Percentiles rank a stretch among this genome's conserved stretches.
Evolutionary conservation across 352 stramenopile genomes (phyloP).

Genomic region (Globisporangium emineosum): DNA sequence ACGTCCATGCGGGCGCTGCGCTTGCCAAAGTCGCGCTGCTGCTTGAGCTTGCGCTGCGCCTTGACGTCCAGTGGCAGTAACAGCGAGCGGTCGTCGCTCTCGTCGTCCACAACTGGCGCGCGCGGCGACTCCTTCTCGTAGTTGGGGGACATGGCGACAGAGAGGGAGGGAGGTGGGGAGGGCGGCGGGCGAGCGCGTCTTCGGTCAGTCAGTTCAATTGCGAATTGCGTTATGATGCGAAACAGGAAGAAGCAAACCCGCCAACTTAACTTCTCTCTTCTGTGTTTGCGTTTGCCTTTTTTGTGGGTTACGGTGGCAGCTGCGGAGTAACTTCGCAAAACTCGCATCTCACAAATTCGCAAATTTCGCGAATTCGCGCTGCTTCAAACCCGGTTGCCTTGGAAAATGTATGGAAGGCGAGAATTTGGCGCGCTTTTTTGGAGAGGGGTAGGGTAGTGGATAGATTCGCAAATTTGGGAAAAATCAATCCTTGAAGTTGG

Average conservation of each 20-base stretch:
- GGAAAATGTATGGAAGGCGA: neutral
- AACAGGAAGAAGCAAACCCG: neutral
- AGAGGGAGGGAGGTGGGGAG: neutral
- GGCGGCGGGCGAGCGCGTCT: neutral
- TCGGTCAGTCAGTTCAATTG: conserved; percentile 9
- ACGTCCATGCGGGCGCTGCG: conserved; percentile 16
- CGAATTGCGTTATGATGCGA: conserved; percentile 13
- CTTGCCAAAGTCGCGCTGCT: conserved; percentile 50
- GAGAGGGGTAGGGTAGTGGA: neutral
- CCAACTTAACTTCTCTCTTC: neutral
- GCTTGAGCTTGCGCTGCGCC: conserved; percentile 64
- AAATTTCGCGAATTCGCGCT: neutral
- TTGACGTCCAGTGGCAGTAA: conserved; percentile 34
- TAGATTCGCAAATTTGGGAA: neutral
- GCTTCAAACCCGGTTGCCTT: neutral
- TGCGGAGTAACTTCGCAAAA: conserved; percentile 1
- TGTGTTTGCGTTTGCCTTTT: conserved; percentile 9
- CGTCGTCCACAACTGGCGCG: neutral
- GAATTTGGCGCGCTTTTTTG: neutral
- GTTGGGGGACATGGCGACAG: conserved; percentile 15
- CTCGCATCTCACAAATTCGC: too few species aligned
- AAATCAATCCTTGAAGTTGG: neutral
- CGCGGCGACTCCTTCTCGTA: conserved; percentile 9
- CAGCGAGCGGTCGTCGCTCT: conserved; percentile 3
- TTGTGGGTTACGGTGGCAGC: neutral